These are phyloP conservation scores for Umbilicaria muhlenbergii DNA, from an alignment of 495 filamentous ascomycete genomes.

Conservation along the genomic window DNA sequence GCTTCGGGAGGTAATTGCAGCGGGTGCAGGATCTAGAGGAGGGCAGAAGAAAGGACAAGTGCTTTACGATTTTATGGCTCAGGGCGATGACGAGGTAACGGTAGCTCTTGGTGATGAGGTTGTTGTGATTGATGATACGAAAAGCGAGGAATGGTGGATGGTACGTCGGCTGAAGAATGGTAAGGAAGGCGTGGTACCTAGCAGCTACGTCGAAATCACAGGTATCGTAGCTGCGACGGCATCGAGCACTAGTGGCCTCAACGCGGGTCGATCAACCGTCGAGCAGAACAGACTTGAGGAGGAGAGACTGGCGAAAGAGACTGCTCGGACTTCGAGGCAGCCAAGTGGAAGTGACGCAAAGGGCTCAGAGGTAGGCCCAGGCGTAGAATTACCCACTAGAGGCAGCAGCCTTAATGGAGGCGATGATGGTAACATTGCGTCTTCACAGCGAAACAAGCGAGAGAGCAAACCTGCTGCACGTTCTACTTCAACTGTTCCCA, in stretches of 20 bases:
- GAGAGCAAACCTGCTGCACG: slow-evolving; percentile 41
- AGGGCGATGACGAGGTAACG: slow-evolving; percentile 92
- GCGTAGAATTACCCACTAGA: slow-evolving; percentile 52
- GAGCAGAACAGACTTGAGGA: slow-evolving; percentile 80
- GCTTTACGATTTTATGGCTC: slow-evolving; percentile 90
- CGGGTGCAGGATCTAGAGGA: slow-evolving; percentile 43
- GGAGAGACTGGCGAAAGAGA: slow-evolving; percentile 60
- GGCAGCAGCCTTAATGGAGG: slow-evolving; percentile 45
- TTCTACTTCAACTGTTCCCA: slow-evolving; percentile 20
- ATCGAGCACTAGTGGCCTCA: slow-evolving; percentile 34
- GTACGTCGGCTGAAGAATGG: slow-evolving; percentile 80
- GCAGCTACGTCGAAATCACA: slow-evolving; percentile 83
- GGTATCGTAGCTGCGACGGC: slow-evolving; percentile 36
- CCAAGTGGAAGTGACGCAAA: slow-evolving; percentile 38
- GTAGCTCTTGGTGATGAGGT: slow-evolving; percentile 86
- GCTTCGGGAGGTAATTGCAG: slow-evolving; percentile 72
- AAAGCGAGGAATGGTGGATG: slow-evolving; percentile 98
- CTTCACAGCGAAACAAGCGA: slow-evolving; percentile 53
- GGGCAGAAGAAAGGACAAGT: slow-evolving; percentile 70
- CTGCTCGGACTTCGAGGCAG: slow-evolving; percentile 41
- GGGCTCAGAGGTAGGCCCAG: slow-evolving; percentile 60
- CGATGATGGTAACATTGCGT: slow-evolving; percentile 40
- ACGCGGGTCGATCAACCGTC: slow-evolving; percentile 53
- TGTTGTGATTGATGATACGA: slow-evolving; percentile 70
- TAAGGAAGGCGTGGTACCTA: slow-evolving; percentile 94